These are phyloP conservation scores for Pseudogymnoascus sp. DNA, from an alignment of 2,329 filamentous ascomycete species.

Conservation along the genomic window DNA sequence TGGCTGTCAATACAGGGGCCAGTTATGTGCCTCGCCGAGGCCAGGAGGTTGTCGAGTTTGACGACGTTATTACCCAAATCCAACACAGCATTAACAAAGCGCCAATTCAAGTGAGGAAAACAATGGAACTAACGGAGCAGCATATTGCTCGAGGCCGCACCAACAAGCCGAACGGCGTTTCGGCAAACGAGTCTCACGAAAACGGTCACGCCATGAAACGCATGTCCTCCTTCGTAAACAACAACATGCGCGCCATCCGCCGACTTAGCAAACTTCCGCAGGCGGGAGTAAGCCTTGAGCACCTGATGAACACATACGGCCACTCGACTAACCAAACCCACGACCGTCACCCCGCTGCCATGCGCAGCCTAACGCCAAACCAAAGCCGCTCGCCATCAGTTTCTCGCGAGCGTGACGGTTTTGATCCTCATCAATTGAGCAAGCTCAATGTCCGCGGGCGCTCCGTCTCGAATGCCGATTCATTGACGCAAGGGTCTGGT, in stretches of 20 bases:
- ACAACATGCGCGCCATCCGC: constrained; percentile 36
- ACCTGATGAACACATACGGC: constrained; percentile 16
- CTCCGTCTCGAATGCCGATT: background rate
- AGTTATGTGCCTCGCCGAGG: constrained; percentile 21
- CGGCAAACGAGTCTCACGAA: constrained; percentile 34
- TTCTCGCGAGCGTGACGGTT: background rate
- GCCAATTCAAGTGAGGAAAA: constrained; percentile 15
- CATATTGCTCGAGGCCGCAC: constrained; percentile 31
- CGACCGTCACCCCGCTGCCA: background rate
- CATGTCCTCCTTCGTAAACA: constrained; percentile 38
- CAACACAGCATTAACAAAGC: constrained; percentile 29
- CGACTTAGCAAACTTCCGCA: constrained; percentile 34
- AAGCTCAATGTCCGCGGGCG: constrained; percentile 9
- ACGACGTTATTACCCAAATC: constrained; percentile 37
- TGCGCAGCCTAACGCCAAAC: background rate
- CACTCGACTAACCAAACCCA: background rate
- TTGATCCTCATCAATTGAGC: constrained; percentile 6
- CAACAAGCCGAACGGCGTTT: constrained; percentile 26
- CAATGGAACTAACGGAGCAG: constrained; percentile 33
- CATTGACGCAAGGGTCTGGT: background rate
- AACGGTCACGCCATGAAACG: constrained; percentile 35
- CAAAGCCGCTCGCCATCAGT: background rate
- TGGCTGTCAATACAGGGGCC: constrained; percentile 25
- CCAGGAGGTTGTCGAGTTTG: constrained; percentile 35
- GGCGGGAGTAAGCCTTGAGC: constrained; percentile 13